Conservation (phyloP, 2,329 filamentous ascomycete species). For the Penicillium sp. region DNA sequence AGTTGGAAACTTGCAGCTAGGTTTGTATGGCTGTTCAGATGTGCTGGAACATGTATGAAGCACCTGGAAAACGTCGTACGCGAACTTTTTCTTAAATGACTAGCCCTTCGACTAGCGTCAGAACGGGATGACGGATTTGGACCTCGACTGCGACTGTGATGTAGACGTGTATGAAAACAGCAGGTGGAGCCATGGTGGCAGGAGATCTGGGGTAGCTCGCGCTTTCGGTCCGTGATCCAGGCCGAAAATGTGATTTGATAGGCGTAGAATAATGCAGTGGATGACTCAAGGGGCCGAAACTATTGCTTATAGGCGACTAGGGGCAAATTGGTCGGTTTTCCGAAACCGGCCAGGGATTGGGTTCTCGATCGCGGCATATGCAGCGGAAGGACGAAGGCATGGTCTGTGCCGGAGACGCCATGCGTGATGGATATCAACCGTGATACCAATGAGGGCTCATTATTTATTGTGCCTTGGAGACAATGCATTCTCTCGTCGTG, state of each 20-base stretch:
- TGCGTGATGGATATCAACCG: neutral
- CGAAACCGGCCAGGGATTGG: neutral
- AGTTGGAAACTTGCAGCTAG: neutral
- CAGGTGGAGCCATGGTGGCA: neutral
- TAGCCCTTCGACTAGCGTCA: neutral
- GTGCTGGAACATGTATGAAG: neutral
- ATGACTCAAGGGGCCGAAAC: neutral
- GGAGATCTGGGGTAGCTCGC: neutral
- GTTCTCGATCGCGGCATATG: neutral
- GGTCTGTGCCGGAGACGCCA: neutral
- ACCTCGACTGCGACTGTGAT: neutral
- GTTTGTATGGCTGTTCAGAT: neutral
- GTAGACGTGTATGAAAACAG: constrained; percentile 7
- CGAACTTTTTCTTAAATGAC: neutral
- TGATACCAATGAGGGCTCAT: too few species aligned
- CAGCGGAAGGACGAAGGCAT: neutral
- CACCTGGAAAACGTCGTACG: neutral
- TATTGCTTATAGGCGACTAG: neutral
- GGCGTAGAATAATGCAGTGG: neutral
- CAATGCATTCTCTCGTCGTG: too few species aligned
- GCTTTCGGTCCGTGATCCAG: neutral
- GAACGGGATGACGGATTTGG: constrained; percentile 1
- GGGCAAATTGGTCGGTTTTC: neutral
- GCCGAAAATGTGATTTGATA: neutral
- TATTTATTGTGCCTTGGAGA: too few species aligned